Base-by-base conservation (phyloP, 495 filamentous ascomycete genomes). In the Parathielavia hyrcaniae region DNA sequence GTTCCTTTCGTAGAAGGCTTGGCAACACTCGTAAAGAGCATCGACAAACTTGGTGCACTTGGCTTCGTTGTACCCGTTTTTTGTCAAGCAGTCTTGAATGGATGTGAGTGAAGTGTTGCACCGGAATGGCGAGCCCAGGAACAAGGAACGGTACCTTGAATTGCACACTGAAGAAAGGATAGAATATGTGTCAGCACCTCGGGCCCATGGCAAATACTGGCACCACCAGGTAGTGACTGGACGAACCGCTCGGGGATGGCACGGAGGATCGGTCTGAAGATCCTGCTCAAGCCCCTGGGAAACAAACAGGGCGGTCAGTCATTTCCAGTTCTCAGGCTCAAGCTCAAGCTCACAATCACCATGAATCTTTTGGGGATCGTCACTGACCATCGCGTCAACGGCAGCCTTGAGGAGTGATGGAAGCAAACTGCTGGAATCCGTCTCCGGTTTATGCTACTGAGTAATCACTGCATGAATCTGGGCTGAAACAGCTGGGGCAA, bases 1-100 rank as follows among this genome's bases (percentile, higher is more conserved):
- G 51, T 86, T 80, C 52, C 80, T 78, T 67, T 85, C 71, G 73
- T 99, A 97, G 71, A 99, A 95, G 34, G 80, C 77, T 61, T 90
- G 85, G 72, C 93, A 99, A 69, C 93, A 99, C 66, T 93, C 86
- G 69, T 97, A 99, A 22, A 99, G 75, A n/a, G 90, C 88, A 68
- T 96, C 87, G 48, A 99, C 81, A 64, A 93, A 78, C 12, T 78
- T 69, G 60, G 83, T 77, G 72, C 93, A 99, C 66, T 86, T 95
- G 23, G 82, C 83, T 77, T 99, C 90, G 44, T 95, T 77, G 70
- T 87, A 97, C n/a, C 83, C 85, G 66, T 89, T 90, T 73, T 84
- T 95, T 51, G 75, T 79, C 44, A 98, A 72, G 65, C 93, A 98
- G 58, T 86, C 90, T 93, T 61, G 39, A 40, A 46, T 3, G 26